Percentiles rank a stretch among this genome's conserved stretches.
phyloP scores from a whole-genome alignment of 306 rosid genomes.

The Lithocarpus polystachyus region DNA sequence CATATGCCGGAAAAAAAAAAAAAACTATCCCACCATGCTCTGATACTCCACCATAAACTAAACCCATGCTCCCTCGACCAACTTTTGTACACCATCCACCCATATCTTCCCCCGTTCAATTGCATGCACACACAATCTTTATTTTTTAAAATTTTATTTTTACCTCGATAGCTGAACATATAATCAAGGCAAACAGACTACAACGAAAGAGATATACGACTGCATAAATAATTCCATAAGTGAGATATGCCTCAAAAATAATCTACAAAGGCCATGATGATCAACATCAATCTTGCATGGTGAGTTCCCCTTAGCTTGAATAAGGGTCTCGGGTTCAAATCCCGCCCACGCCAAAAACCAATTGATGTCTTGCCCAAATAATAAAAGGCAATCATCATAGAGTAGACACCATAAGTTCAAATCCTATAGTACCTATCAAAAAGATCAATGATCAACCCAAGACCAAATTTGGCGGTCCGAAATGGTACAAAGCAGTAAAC shows the following conservation, averaged over 20 bases:
- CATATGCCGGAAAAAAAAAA: accelerated
- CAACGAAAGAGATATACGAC: not conserved
- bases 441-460: not conserved
- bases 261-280: not conserved
- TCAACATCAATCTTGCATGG: not conserved
- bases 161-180: not conserved
- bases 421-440: too few species aligned
- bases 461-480: not conserved
- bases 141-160: not conserved
- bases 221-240: not conserved
- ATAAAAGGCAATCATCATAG: too few species aligned
- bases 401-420: too few species aligned
- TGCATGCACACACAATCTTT: not conserved
- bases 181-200: not conserved
- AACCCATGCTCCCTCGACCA: too few species aligned
- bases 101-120: too few species aligned
- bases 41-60: too few species aligned
- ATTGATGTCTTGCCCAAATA: accelerated
- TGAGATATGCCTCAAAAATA: not conserved
- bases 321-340: too few species aligned
- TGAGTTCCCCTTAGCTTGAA: not conserved
- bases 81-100: too few species aligned
- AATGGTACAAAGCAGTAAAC: not conserved
- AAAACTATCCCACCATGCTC: too few species aligned
- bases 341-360: too few species aligned